Percentiles rank a stretch among this genome's conserved stretches.
These are phyloP conservation scores for Verticillium nubilum DNA, from an alignment of 2,329 filamentous ascomycete genomes.

Conservation along the genomic window DNA sequence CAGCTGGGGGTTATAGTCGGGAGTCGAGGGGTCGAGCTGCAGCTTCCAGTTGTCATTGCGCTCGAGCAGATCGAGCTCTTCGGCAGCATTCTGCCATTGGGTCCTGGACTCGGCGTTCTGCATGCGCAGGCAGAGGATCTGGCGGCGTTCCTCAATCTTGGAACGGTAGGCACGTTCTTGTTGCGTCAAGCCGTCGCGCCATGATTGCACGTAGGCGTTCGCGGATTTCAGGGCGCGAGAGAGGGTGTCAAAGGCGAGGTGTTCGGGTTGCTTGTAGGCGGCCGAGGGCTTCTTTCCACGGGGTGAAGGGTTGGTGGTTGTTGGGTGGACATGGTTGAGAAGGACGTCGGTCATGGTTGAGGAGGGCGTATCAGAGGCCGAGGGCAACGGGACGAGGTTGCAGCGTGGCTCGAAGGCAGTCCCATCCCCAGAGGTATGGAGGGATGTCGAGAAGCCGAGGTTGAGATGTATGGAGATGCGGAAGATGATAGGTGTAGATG, in stretches of 20 bases:
- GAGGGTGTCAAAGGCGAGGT: constrained; percentile 11
- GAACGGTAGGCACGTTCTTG: constrained; percentile 42
- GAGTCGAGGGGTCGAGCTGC: constrained; percentile 39
- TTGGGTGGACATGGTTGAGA: constrained; percentile 9
- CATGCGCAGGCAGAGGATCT: constrained; percentile 59
- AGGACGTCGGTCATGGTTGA: constrained; percentile 12
- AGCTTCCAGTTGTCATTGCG: constrained; percentile 78
- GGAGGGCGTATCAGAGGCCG: not conserved
- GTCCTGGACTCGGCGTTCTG: constrained; percentile 61
- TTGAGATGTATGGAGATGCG: not conserved
- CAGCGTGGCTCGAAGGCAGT: not conserved
- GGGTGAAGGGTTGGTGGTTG: not conserved
- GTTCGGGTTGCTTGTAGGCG: constrained; percentile 7
- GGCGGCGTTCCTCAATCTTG: constrained; percentile 51
- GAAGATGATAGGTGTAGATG: no score
- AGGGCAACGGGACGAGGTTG: not conserved
- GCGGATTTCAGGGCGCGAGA: constrained; percentile 31
- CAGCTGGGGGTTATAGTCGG: constrained; percentile 66
- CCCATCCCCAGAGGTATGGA: not conserved
- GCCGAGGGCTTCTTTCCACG: constrained; percentile 1
- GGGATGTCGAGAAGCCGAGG: not conserved
- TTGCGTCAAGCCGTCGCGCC: constrained; percentile 46
- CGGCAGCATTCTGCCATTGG: constrained; percentile 72
- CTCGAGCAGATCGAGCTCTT: constrained; percentile 73
- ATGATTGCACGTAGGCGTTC: constrained; percentile 36